Evolutionary conservation across 768 basidiomycete genomes (phyloP).

Genomic region (Pleurotus tuber-regium): DNA sequence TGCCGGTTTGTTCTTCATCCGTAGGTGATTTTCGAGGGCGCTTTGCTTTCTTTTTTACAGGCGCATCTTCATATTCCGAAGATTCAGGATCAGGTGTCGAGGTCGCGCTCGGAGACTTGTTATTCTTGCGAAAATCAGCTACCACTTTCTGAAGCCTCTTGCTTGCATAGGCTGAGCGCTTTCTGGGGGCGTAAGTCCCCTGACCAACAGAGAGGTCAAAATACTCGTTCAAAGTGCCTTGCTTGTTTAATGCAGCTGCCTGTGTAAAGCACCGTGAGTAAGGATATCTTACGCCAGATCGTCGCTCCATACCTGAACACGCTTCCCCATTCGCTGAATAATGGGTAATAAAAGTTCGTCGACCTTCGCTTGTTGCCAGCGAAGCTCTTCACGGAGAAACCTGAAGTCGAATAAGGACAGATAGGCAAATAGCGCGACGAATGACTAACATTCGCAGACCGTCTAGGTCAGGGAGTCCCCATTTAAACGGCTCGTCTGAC

Average conservation of each 20-base stretch:
- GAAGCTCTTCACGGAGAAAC: slow-evolving; percentile 73
- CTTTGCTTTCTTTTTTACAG: slow-evolving; percentile 28
- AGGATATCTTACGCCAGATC: neutral
- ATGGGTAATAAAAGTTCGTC: slow-evolving; percentile 91
- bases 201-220: slow-evolving; percentile 68
- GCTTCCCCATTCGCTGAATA: slow-evolving; percentile 83
- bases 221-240: slow-evolving; percentile 73
- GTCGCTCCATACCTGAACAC: slow-evolving; percentile 55
- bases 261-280: slow-evolving; percentile 21
- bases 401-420: slow-evolving; percentile 32
- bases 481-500: slow-evolving; percentile 93
- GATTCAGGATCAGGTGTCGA: slow-evolving; percentile 16
- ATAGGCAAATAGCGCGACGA: neutral
- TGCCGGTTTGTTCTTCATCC: neutral
- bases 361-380: slow-evolving; percentile 80
- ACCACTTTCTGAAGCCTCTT: slow-evolving; percentile 87
- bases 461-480: slow-evolving; percentile 96
- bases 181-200: slow-evolving; percentile 72
- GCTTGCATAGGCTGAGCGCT: slow-evolving; percentile 79
- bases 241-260: slow-evolving; percentile 67
- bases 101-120: slow-evolving; percentile 23
- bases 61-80: slow-evolving; percentile 28
- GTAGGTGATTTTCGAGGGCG: neutral
- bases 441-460: slow-evolving; percentile 75
- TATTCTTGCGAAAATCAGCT: slow-evolving; percentile 70